These are phyloP conservation scores for Salix koriyanagi DNA, from an alignment of 345 rosid genomes.

Conservation along the genomic window DNA sequence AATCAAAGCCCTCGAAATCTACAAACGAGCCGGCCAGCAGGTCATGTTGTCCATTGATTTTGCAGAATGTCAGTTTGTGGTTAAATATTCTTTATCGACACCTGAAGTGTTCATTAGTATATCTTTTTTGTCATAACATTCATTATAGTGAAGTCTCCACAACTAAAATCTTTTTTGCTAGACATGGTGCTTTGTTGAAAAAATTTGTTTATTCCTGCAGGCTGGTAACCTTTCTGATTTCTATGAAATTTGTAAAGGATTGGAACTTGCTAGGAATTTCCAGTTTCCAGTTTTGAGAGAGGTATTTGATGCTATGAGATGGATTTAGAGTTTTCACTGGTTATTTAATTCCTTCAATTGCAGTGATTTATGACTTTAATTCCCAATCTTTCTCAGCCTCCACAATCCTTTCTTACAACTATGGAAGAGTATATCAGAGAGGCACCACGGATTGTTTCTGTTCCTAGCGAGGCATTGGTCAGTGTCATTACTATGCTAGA, in stretches of 20 bases:
- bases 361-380: neutral
- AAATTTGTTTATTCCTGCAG: conserved; percentile 38
- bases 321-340: conserved; percentile 6
- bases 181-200: conserved; percentile 6
- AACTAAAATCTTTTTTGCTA: neutral
- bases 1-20: conserved; percentile 67
- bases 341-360: neutral
- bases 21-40: conserved; percentile 87
- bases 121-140: neutral
- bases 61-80: neutral
- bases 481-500: conserved; percentile 15
- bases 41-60: conserved; percentile 37
- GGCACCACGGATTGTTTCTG: conserved; percentile 83
- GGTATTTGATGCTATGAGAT: conserved; percentile 36
- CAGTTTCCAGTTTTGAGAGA: conserved; percentile 93
- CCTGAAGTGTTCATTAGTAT: neutral
- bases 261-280: conserved; percentile 97
- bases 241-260: conserved; percentile 88
- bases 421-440: conserved; percentile 98
- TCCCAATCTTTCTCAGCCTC: conserved; percentile 54
- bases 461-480: conserved; percentile 75
- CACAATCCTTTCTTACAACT: conserved; percentile 84
- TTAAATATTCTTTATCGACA: neutral
- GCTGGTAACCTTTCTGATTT: conserved; percentile 87
- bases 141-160: neutral